A percentile compares a stretch with the other conserved stretches of the same genome.
Evolutionary conservation across 192 early-diverging fungal species (phyloP).

Genomic region (Podochytrium sp.): DNA sequence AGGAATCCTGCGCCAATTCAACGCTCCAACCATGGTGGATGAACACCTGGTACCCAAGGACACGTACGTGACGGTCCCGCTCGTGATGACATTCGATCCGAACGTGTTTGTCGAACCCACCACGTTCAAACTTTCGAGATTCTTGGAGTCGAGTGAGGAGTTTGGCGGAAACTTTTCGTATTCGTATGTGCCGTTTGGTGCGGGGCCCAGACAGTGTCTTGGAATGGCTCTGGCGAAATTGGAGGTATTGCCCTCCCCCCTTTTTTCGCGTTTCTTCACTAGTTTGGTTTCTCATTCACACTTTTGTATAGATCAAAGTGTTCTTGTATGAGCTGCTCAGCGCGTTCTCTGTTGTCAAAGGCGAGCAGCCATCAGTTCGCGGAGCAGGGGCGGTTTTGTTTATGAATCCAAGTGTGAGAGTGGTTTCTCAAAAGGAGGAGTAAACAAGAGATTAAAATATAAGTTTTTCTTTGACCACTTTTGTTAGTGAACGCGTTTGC

Average conservation of each 20-base stretch:
- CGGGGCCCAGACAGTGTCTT: constrained; percentile 19
- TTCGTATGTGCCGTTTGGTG: constrained; percentile 19
- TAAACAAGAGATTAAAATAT: no score
- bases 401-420: no score
- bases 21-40: background rate
- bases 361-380: background rate
- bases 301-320: background rate
- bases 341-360: background rate
- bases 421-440: no score
- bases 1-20: background rate
- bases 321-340: background rate
- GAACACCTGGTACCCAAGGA: background rate
- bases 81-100: background rate
- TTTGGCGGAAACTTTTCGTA: background rate
- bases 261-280: background rate
- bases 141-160: constrained; percentile 3
- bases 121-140: constrained; percentile 9
- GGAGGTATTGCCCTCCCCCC: constrained; percentile 23
- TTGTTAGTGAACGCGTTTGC: no score
- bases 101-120: constrained; percentile 7
- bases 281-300: background rate
- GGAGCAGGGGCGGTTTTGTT: no score
- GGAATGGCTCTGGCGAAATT: constrained; percentile 24
- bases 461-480: no score
- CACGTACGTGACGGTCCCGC: background rate